Conservation (phyloP, 768 basidiomycete species). For the Lanmaoa pseudosensibilis region DNA sequence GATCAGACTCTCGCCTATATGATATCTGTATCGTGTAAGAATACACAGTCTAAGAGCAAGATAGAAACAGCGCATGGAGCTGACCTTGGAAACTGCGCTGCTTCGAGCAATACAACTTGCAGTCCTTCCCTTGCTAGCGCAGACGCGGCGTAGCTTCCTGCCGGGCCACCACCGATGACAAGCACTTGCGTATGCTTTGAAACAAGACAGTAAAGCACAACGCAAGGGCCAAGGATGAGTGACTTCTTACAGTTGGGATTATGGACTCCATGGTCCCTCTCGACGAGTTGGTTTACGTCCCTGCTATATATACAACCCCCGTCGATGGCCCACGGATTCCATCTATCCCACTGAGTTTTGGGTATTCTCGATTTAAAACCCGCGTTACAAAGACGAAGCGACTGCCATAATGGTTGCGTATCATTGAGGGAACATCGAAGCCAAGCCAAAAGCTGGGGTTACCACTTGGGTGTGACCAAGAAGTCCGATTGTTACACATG, state of each 20-base stretch:
- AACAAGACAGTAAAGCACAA: neutral
- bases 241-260: slow-evolving; percentile 26
- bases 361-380: neutral
- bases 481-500: neutral
- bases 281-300: neutral
- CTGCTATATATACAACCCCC: slow-evolving; percentile 3
- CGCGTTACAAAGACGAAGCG: neutral
- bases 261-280: slow-evolving; percentile 6
- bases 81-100: slow-evolving; percentile 55
- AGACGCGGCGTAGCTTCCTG: slow-evolving; percentile 55
- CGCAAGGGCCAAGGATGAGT: neutral
- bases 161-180: slow-evolving; percentile 62
- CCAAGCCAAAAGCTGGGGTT: neutral
- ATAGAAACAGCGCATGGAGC: neutral
- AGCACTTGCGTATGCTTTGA: slow-evolving; percentile 34
- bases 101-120: slow-evolving; percentile 57
- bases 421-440: slow-evolving; percentile 4
- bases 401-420: neutral
- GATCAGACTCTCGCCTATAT: slow-evolving; percentile 49
- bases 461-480: neutral
- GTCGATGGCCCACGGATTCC: neutral
- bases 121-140: slow-evolving; percentile 57
- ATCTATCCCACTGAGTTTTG: neutral
- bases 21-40: slow-evolving; percentile 36
- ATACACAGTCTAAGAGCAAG: neutral